Conservation (phyloP, 208 protist species). For the Trypanosoma platydactyli region DNA sequence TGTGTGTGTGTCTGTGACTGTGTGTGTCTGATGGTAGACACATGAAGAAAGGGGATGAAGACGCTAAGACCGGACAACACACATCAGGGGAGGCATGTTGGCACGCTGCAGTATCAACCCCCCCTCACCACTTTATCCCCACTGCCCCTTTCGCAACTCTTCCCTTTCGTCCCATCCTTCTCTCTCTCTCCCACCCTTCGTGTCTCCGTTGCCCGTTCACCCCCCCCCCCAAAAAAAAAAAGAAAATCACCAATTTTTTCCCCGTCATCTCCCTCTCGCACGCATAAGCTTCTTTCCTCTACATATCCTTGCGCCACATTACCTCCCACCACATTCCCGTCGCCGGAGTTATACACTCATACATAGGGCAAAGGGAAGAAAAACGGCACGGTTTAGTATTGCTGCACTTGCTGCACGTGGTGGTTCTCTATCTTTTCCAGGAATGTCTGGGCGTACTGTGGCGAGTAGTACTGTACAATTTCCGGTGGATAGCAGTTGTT, state of each 20-base stretch:
- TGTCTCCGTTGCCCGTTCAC: no score
- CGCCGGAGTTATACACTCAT: background rate
- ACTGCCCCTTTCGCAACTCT: background rate
- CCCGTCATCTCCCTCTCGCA: no score
- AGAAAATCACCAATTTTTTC: no score
- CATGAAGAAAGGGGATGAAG: no score
- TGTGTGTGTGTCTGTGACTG: no score
- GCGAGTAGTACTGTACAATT: conserved; percentile 98
- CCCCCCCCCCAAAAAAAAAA: no score
- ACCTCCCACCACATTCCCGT: background rate
- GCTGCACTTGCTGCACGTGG: conserved; percentile 84
- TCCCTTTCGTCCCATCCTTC: background rate
- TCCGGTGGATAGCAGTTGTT: conserved; percentile 98
- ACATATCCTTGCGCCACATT: background rate
- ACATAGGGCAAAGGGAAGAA: background rate
- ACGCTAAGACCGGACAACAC: background rate
- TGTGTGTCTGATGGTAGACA: no score
- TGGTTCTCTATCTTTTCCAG: conserved; percentile 96
- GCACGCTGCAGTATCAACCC: no score
- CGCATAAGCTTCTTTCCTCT: no score
- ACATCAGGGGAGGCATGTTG: background rate
- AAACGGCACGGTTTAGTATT: conserved; percentile 37
- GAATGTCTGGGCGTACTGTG: conserved; percentile 95
- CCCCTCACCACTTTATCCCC: no score
- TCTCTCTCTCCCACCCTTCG: background rate